phyloP scores from a whole-genome alignment of 2,329 filamentous ascomycete genomes.

The Verticillium albo-atrum region DNA sequence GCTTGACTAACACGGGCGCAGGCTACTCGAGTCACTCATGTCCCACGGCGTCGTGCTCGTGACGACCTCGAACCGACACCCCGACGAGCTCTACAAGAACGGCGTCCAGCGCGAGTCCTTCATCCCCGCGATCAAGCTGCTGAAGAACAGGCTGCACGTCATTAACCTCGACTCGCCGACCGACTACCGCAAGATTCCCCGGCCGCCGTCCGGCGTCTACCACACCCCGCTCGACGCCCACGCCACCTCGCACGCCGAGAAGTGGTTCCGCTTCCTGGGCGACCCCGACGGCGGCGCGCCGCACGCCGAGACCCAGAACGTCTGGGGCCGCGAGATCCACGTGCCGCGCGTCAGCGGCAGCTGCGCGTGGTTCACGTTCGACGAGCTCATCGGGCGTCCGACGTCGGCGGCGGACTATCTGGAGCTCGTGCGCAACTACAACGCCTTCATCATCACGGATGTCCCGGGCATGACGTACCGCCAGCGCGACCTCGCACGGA shows the following conservation, averaged over 20 bases:
- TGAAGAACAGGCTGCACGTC: conserved; percentile 78
- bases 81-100: conserved; percentile 95
- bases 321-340: conserved; percentile 88
- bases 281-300: conserved; percentile 73
- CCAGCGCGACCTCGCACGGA: conserved; percentile 79
- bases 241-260: conserved; percentile 76
- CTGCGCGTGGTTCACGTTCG: conserved; percentile 87
- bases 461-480: conserved; percentile 88
- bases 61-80: conserved; percentile 95
- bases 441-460: conserved; percentile 87
- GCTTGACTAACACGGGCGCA: conserved; percentile 16
- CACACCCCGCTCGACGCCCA: conserved; percentile 79
- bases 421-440: conserved; percentile 83
- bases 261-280: conserved; percentile 94
- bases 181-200: conserved; percentile 94
- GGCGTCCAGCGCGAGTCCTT: conserved; percentile 95
- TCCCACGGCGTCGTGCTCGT: conserved; percentile 94
- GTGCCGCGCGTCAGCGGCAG: conserved; percentile 85
- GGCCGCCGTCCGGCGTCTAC: conserved; percentile 90
- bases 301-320: conserved; percentile 71
- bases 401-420: conserved; percentile 94
- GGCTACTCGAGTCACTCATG: conserved; percentile 86
- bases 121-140: conserved; percentile 87
- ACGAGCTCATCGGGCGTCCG: conserved; percentile 83
- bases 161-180: conserved; percentile 94